These are phyloP conservation scores for Limonium bicolor DNA, from an alignment of 148 eudicot species.

Conservation along the genomic window DNA sequence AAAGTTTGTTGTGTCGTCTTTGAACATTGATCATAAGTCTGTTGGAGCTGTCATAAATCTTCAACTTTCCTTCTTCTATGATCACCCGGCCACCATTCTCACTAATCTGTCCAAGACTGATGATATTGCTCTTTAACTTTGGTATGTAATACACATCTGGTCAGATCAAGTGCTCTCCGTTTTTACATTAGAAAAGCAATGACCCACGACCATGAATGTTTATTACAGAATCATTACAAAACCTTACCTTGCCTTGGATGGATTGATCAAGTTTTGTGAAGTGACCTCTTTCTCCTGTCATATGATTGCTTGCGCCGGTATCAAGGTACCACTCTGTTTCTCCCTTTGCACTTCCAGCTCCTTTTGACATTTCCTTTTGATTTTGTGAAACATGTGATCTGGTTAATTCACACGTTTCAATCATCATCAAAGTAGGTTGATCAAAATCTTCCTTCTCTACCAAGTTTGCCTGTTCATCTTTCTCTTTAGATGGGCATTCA, in stretches of 20 bases:
- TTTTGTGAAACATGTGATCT: not conserved
- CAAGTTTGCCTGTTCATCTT: not conserved
- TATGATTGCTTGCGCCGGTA: not conserved
- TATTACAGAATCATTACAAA: not conserved
- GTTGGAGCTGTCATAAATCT: not conserved
- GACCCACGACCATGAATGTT: not conserved
- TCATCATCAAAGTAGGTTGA: not conserved
- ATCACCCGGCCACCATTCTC: not conserved
- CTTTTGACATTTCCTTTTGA: not conserved
- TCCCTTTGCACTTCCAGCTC: not conserved
- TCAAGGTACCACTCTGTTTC: not conserved
- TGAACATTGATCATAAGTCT: not conserved
- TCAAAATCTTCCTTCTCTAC: not conserved
- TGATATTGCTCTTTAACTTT: not conserved
- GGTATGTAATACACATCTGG: not conserved
- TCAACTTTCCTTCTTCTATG: not conserved
- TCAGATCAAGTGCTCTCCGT: not conserved
- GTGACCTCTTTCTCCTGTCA: not conserved
- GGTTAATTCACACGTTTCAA: not conserved
- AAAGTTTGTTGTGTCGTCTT: not conserved
- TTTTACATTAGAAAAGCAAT: not conserved
- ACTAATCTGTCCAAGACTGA: not conserved
- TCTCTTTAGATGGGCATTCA: not conserved
- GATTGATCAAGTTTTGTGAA: not conserved
- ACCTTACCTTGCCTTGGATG: not conserved